Conservation (phyloP, 331 rosid species). For the Prunus yedoensis region DNA sequence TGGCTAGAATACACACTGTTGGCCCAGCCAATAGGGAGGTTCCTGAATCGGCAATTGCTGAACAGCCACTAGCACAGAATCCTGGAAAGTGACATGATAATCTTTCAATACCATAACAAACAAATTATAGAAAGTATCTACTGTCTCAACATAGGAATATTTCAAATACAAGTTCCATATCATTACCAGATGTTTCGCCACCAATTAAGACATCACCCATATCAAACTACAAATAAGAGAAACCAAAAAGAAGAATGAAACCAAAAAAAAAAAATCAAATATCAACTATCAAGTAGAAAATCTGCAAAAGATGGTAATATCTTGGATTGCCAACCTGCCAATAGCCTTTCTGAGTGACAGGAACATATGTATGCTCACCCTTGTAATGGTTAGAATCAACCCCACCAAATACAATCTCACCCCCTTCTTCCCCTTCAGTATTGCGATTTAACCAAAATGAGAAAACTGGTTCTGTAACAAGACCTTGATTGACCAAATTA, state of each 20-base stretch:
- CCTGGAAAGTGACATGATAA: constrained; percentile 36
- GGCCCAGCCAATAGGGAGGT: constrained; percentile 76
- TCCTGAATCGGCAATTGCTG: constrained; percentile 83
- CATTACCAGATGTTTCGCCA: constrained; percentile 58
- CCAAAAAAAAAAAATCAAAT: not conserved
- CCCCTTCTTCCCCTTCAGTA: constrained; percentile 60
- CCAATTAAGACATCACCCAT: constrained; percentile 55
- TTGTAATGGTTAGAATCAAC: constrained; percentile 58
- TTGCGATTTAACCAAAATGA: constrained; percentile 77
- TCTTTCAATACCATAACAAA: constrained; percentile 19
- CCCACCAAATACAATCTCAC: constrained; percentile 71
- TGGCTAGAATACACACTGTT: constrained; percentile 41
- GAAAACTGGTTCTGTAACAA: constrained; percentile 55
- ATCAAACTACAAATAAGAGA: constrained; percentile 48
- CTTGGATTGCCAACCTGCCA: constrained; percentile 56
- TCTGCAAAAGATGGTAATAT: not conserved
- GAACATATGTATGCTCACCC: constrained; percentile 68
- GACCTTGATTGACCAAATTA: constrained; percentile 58
- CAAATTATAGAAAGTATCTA: constrained; percentile 1
- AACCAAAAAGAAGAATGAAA: not conserved
- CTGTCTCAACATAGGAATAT: constrained; percentile 9
- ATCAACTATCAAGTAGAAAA: not conserved
- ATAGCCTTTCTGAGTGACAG: constrained; percentile 64
- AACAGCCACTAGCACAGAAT: constrained; percentile 53
- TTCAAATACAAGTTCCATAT: constrained; percentile 8